Percentiles rank a stretch among this genome's conserved stretches.
phyloP scores from a whole-genome alignment of 768 basidiomycete species.

The Hygrophoropsis aurantiaca region DNA sequence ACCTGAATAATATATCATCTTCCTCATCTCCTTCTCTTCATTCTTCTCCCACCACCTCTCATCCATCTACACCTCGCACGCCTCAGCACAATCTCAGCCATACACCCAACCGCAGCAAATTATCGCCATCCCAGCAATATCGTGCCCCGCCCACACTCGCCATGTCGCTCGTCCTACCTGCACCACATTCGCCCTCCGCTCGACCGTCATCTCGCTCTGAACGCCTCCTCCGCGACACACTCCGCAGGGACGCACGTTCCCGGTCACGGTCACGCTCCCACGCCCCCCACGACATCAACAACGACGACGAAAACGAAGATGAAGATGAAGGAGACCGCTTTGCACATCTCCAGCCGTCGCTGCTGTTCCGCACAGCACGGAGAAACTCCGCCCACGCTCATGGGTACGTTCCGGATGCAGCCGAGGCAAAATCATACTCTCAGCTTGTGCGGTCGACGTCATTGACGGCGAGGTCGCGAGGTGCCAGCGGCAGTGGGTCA shows the following conservation, averaged over 20 bases:
- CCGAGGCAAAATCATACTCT: slow-evolving; percentile 22
- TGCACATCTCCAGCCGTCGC: slow-evolving; percentile 26
- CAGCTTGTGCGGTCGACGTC: slow-evolving; percentile 25
- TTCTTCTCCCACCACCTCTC: no score
- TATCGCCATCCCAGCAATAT: slow-evolving; percentile 7
- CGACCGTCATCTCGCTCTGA: slow-evolving; percentile 54
- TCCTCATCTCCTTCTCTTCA: no score
- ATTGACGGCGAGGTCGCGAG: slow-evolving; percentile 26
- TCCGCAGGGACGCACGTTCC: slow-evolving; percentile 43
- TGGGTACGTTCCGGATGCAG: slow-evolving; percentile 32
- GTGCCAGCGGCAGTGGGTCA: no score
- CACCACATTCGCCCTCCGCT: slow-evolving; percentile 21
- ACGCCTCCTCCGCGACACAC: slow-evolving; percentile 54
- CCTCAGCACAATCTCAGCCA: no score
- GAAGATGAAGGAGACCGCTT: no score
- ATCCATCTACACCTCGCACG: no score
- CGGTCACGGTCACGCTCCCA: slow-evolving; percentile 17
- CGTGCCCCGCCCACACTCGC: slow-evolving; percentile 34
- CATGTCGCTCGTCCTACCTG: slow-evolving; percentile 29
- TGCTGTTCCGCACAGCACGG: slow-evolving; percentile 21
- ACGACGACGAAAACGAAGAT: slow-evolving; percentile 12
- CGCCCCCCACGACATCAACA: slow-evolving; percentile 20
- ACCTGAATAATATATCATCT: no score
- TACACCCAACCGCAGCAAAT: slow-evolving; percentile 8
- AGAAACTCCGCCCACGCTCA: slow-evolving; percentile 17